Conservation (phyloP, 495 filamentous ascomycete genomes). For the Podospora australis region DNA sequence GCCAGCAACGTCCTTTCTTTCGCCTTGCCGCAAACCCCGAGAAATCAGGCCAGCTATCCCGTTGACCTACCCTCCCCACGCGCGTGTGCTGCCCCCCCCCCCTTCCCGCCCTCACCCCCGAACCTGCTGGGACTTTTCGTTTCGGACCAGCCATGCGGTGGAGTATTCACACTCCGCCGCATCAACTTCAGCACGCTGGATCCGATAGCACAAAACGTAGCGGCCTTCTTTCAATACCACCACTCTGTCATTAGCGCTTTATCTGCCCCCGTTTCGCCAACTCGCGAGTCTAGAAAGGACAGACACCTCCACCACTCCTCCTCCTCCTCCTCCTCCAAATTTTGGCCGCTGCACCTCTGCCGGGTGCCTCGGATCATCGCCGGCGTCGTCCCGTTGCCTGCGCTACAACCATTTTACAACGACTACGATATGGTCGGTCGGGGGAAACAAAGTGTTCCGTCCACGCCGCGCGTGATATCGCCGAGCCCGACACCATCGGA, state of each 20-base stretch:
- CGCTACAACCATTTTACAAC: conserved; percentile 41
- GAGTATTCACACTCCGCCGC: conserved; percentile 31
- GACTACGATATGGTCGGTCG: conserved; percentile 34
- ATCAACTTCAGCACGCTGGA: conserved; percentile 35
- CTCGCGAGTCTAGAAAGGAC: conserved; percentile 44
- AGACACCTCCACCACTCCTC: conserved; percentile 36
- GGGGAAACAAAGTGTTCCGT: conserved; percentile 10
- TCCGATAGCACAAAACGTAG: conserved; percentile 30
- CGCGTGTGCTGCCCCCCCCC: conserved; percentile 1
- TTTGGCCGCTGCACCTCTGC: conserved; percentile 40
- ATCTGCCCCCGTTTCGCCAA: conserved; percentile 5
- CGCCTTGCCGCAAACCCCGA: background rate
- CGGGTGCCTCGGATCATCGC: conserved; percentile 42
- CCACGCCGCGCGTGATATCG: conserved; percentile 52
- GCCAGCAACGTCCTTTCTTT: background rate
- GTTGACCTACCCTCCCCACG: background rate
- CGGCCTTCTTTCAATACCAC: conserved; percentile 15
- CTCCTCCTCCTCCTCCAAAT: conserved; percentile 25
- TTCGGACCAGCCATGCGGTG: conserved; percentile 30
- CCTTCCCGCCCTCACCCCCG: background rate
- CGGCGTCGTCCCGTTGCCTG: conserved; percentile 43
- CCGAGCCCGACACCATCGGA: conserved; percentile 62
- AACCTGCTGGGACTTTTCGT: conserved; percentile 1
- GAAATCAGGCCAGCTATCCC: background rate
- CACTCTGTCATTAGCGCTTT: conserved; percentile 12